phyloP scores from a whole-genome alignment of 306 rosid genomes.

The Vigna trinervia region DNA sequence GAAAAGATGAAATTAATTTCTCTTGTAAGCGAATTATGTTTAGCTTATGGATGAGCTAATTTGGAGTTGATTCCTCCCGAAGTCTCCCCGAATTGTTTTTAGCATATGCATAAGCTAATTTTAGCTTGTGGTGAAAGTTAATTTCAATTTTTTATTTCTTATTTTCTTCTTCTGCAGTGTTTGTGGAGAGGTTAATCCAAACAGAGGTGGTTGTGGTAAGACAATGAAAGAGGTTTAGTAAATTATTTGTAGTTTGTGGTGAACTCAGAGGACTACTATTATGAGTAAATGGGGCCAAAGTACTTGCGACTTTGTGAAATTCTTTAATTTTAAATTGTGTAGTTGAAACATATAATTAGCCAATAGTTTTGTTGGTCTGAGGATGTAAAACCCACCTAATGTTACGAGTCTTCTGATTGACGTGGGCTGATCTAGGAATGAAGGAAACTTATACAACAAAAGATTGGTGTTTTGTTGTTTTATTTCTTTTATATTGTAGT shows the following conservation, averaged over 20 bases:
- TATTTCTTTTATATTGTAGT: neutral
- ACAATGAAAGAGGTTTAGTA: neutral
- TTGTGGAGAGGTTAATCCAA: neutral
- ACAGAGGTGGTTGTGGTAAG: slow-evolving; percentile 18
- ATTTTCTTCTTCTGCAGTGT: neutral
- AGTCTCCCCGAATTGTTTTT: neutral
- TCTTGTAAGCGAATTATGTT: neutral
- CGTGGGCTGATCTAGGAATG: neutral
- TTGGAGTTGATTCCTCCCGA: neutral
- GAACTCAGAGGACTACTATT: slow-evolving; percentile 1
- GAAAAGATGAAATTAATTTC: neutral
- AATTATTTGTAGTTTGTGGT: slow-evolving; percentile 12
- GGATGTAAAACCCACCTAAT: slow-evolving; percentile 5
- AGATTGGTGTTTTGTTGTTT: slow-evolving; percentile 23
- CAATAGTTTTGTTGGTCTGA: slow-evolving; percentile 6
- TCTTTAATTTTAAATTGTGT: slow-evolving; percentile 19
- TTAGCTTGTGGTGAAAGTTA: neutral
- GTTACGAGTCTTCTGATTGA: slow-evolving; percentile 7
- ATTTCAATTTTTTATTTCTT: neutral
- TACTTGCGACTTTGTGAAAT: neutral
- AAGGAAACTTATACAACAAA: slow-evolving; percentile 12
- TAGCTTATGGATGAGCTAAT: neutral
- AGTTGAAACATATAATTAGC: slow-evolving; percentile 1
- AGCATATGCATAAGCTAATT: neutral
- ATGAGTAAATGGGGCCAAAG: slow-evolving; percentile 4